phyloP scores from a whole-genome alignment of 2,329 filamentous ascomycete species.

The Claviceps digitariae region DNA sequence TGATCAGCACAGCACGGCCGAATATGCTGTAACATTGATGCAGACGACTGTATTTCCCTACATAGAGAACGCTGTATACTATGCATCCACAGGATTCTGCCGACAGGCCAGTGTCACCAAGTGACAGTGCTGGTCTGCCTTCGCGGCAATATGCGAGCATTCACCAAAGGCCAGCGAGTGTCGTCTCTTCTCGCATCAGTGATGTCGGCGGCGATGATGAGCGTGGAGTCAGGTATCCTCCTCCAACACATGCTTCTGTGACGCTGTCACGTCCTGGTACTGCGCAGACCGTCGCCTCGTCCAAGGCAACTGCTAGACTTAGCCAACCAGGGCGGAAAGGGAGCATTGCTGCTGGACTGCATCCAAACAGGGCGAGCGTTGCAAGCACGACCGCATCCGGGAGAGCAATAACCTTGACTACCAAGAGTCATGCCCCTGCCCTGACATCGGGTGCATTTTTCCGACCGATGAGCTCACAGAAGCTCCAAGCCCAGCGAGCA shows the following conservation, averaged over 20 bases:
- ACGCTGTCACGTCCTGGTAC: slow-evolving; percentile 39
- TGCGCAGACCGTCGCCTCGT: slow-evolving; percentile 33
- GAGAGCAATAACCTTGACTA: slow-evolving; percentile 44
- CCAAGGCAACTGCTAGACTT: slow-evolving; percentile 34
- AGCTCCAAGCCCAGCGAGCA: slow-evolving; percentile 75
- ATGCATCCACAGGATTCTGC: slow-evolving; percentile 26
- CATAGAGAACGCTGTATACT: neutral
- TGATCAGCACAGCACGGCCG: neutral
- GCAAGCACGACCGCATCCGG: slow-evolving; percentile 37
- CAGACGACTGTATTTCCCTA: neutral
- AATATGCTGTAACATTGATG: slow-evolving; percentile 9
- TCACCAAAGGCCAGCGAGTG: slow-evolving; percentile 41
- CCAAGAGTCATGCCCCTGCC: slow-evolving; percentile 78
- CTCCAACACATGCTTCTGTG: slow-evolving; percentile 27
- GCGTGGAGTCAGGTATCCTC: slow-evolving; percentile 22
- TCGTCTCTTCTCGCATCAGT: slow-evolving; percentile 62
- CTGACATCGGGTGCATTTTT: slow-evolving; percentile 87
- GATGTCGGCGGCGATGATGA: slow-evolving; percentile 47
- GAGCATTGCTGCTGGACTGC: slow-evolving; percentile 23
- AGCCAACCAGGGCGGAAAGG: slow-evolving; percentile 43
- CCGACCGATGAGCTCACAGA: slow-evolving; percentile 90
- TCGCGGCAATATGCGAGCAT: slow-evolving; percentile 20
- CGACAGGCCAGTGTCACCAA: slow-evolving; percentile 22
- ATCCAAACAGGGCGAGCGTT: slow-evolving; percentile 30
- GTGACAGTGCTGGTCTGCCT: slow-evolving; percentile 25